Percentiles rank a stretch among this genome's conserved stretches.
phyloP scores from a whole-genome alignment of 2,329 filamentous ascomycete genomes.

The Nemania sp. region DNA sequence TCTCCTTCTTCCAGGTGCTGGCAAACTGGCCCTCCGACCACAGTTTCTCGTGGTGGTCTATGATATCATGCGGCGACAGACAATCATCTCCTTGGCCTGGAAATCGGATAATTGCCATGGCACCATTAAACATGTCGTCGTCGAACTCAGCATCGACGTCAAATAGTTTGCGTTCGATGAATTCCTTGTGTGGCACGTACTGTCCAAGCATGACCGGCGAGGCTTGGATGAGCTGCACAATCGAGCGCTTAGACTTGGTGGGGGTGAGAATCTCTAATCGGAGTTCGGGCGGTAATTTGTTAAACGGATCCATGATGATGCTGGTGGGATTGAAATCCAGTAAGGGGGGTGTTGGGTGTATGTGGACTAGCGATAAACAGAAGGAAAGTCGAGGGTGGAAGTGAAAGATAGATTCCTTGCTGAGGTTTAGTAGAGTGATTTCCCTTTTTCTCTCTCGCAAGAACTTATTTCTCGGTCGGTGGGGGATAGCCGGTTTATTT shows the following conservation, averaged over 20 bases:
- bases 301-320: not conserved
- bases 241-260: not conserved
- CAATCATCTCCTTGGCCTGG: not conserved
- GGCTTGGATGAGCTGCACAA: not conserved
- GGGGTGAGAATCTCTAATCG: not conserved
- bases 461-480: too few species aligned
- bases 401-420: not conserved
- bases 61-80: not conserved
- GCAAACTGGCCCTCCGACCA: not conserved
- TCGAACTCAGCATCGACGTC: not conserved
- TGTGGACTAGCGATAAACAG: not conserved
- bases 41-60: not conserved
- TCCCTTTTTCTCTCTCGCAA: too few species aligned
- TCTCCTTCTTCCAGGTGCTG: not conserved
- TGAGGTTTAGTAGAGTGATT: not conserved
- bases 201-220: not conserved
- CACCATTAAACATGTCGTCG: not conserved
- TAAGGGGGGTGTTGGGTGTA: not conserved
- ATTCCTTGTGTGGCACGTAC: not conserved
- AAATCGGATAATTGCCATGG: not conserved
- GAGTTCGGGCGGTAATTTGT: not conserved
- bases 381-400: not conserved
- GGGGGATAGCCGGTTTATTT: too few species aligned
- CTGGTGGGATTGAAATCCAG: not conserved
- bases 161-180: not conserved